phyloP scores from a whole-genome alignment of 78 protist species.

The slime mould (Dictyostelium discoideum) region dicty_2.7 NC_007088.5:7744001-7744500 shows the following conservation, averaged over 20 bases:
- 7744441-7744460: too few relatives aligned
- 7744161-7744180: background rate
- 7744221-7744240: background rate
- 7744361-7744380: background rate
- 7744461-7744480: too few relatives aligned
- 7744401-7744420: background rate
- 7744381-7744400: background rate
- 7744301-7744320: background rate
- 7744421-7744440: background rate
- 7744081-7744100: too few relatives aligned
- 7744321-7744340: background rate
- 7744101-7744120: background rate
- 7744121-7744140: background rate
- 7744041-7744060: too few relatives aligned
- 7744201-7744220: background rate
- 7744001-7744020: too few relatives aligned
- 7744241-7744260: background rate
- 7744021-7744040: too few relatives aligned
- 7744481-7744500: too few relatives aligned
- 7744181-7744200: background rate
- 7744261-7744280: background rate
- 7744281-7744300: background rate
- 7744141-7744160: background rate
- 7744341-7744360: background rate
- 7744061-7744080: too few relatives aligned